Base-by-base conservation (phyloP, 1,284 basidiomycete species). In the Cryptococcus sp. region DNA sequence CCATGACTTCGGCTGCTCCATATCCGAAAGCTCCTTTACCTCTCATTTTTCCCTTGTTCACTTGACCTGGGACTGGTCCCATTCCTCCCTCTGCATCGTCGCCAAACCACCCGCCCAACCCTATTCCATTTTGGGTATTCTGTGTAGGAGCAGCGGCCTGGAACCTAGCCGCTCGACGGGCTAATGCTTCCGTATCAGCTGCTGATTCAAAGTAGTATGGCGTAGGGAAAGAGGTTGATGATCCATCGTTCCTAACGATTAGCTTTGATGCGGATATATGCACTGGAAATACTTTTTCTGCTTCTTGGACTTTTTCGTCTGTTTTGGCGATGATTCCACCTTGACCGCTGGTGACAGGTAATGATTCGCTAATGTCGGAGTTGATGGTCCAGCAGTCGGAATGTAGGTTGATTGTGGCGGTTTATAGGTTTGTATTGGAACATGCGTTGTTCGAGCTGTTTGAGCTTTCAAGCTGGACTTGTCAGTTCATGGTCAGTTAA, bases 181-280 rank as follows among this genome's bases (percentile, higher is more conserved):
- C 67, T 22, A 71, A 64, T 7, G 70, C 70, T 43, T 68, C 70
- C 9, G 58, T 60, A 43, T 73, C 67, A 24, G 64, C 64, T 7
- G 60, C 42, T 2, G 64, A 53, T 16, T 49, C 25, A 47, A 69
- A 69, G 21, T 61, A 55, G 32, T 65, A 65, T 9, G 66, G 62
- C 23, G 62, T 60, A 45, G 54, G 66, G 48, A 68, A 61, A 4
- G 44, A 44, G n/a, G 21, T 49, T 31, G 54, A 55, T 48, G 55
- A 10, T 32, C 59, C 52, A 40, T 62, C 53, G 32, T 57, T 55
- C 49, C 56, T 62, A 34, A 21, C 21, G 22, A 32, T 59, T 42
- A 56, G 47, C 51, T 46, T 14, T 9, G 42, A 7, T 19, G 18
- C 25, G 46, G 36, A 4, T 16, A 28, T 39, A 19, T 1, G 32